A percentile compares a stretch with the other conserved stretches of the same genome.
Conservation (phyloP, 2,329 filamentous ascomycete species). For the Emergomyces orientalis region DNA sequence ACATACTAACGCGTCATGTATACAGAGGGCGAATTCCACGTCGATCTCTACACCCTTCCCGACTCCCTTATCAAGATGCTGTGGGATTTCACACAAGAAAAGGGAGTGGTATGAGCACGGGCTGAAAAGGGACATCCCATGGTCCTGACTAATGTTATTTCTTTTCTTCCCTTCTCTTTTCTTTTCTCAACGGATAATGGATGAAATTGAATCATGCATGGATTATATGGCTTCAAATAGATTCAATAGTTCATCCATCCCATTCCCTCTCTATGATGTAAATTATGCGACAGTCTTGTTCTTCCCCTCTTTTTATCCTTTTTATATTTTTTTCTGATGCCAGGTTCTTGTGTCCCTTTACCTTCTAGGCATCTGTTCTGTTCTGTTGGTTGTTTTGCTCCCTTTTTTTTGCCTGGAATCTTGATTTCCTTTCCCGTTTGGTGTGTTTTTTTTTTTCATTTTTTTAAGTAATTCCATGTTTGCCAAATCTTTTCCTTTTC, state of each 20-base stretch:
- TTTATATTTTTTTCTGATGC: background rate
- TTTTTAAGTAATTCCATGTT: background rate
- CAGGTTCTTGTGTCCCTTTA: background rate
- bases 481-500: too few species aligned
- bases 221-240: background rate
- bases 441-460: background rate
- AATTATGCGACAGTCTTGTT: background rate
- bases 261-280: background rate
- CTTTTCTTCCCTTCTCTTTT: background rate
- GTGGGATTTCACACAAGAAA: conserved; percentile 68
- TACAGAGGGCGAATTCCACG: conserved; percentile 88
- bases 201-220: background rate
- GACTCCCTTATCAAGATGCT: conserved; percentile 84
- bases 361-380: background rate
- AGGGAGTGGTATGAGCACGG: conserved; percentile 29
- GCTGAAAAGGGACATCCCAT: background rate
- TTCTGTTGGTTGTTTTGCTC: too few species aligned
- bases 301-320: too few species aligned
- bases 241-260: background rate
- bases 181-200: background rate
- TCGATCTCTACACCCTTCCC: conserved; percentile 95
- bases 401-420: too few species aligned
- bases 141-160: background rate
- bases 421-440: too few species aligned
- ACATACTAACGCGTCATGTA: conserved; percentile 27